A percentile compares a stretch with the other conserved stretches of the same genome.
phyloP scores from a whole-genome alignment of 129 eudicot species.

The Scalesia atractyloides region DNA sequence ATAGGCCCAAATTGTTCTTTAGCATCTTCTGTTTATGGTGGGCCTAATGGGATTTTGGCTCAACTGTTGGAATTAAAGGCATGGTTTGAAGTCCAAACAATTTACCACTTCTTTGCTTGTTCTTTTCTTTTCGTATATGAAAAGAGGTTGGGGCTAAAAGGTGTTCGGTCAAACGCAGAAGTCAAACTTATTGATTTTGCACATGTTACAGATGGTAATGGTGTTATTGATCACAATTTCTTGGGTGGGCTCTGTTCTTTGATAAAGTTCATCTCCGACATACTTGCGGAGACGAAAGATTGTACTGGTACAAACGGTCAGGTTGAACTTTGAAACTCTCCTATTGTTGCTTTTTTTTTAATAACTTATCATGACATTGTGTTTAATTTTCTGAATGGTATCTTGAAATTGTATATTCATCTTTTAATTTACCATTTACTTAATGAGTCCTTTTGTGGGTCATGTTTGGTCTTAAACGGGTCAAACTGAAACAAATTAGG shows the following conservation, averaged over 20 bases:
- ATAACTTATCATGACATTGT: not conserved
- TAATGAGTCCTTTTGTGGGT: no score
- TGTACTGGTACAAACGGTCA: not conserved
- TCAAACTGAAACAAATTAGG: no score
- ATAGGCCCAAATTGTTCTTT: slow-evolving; percentile 55
- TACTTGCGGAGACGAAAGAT: slow-evolving; percentile 32
- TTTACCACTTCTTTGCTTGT: slow-evolving; percentile 72
- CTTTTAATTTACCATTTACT: no score
- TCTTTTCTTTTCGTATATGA: slow-evolving; percentile 73
- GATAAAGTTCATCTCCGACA: slow-evolving; percentile 72
- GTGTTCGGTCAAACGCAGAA: slow-evolving; percentile 44
- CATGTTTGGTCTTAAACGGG: no score
- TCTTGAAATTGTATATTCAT: no score
- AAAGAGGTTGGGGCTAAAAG: slow-evolving; percentile 40
- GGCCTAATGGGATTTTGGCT: slow-evolving; percentile 68
- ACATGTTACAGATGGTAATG: slow-evolving; percentile 70
- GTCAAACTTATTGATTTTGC: slow-evolving; percentile 88
- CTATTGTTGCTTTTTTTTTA: not conserved
- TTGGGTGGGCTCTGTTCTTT: slow-evolving; percentile 93
- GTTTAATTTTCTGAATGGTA: not conserved
- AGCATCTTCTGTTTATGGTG: slow-evolving; percentile 70
- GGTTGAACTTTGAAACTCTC: slow-evolving; percentile 1
- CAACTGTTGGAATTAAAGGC: slow-evolving; percentile 75
- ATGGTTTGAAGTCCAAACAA: slow-evolving; percentile 92
- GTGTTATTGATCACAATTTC: slow-evolving; percentile 87